Percentiles rank a stretch among this genome's conserved stretches.
Conservation (phyloP, 371 early-diverging fungal species). For the Smittium culicis region DNA sequence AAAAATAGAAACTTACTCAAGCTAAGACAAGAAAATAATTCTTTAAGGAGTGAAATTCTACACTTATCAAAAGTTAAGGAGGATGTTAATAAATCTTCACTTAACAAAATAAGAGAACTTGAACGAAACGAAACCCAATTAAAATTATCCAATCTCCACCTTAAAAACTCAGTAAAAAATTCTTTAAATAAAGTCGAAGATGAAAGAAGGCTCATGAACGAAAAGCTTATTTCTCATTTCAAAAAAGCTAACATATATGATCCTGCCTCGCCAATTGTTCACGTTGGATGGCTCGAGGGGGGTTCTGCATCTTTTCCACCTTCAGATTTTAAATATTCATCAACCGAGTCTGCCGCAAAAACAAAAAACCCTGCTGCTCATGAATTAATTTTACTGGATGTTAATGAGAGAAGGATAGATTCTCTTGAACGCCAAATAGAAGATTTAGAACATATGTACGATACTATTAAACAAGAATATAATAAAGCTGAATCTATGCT, state of each 20-base stretch:
- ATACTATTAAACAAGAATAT: not conserved
- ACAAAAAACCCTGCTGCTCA: not conserved
- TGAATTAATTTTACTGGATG: not conserved
- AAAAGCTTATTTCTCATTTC: not conserved
- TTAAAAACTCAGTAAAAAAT: not conserved
- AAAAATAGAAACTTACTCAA: conserved; percentile 9
- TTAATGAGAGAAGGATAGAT: not conserved
- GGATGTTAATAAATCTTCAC: not conserved
- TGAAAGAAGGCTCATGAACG: conserved; percentile 8
- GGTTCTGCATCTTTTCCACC: not conserved
- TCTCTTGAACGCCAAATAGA: conserved; percentile 7
- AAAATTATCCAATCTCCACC: not conserved
- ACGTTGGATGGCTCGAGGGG: not conserved
- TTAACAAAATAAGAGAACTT: conserved; percentile 4
- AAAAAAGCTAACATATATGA: not conserved
- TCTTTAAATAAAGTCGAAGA: conserved; percentile 8
- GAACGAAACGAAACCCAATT: not conserved
- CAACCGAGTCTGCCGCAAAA: not conserved
- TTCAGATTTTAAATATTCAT: not conserved
- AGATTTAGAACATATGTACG: not conserved
- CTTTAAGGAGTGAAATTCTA: conserved; percentile 5
- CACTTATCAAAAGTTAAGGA: not conserved
- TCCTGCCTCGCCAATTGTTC: not conserved
- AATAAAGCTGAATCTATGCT: not conserved
- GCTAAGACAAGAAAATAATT: conserved; percentile 9